Evolutionary conservation across 352 stramenopile genomes (phyloP).

Genomic region (Globisporangium irregulare): DNA sequence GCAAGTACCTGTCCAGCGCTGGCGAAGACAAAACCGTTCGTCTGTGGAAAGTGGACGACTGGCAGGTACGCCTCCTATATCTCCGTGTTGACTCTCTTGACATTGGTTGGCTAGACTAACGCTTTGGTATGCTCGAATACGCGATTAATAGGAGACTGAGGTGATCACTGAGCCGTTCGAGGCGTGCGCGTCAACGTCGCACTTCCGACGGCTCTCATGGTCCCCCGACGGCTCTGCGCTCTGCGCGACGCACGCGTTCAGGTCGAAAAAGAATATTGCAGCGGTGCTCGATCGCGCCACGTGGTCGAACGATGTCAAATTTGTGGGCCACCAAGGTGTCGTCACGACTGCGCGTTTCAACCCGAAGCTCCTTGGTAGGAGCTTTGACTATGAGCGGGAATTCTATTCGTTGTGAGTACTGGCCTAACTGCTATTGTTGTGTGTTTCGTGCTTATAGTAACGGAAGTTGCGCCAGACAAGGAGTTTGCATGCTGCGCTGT

Average conservation of each 20-base stretch:
- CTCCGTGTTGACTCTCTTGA: neutral
- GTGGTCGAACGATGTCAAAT: constrained; percentile 85
- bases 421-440: neutral
- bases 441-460: constrained; percentile 30
- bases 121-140: neutral
- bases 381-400: neutral
- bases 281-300: constrained; percentile 70
- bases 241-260: constrained; percentile 82
- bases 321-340: constrained; percentile 77
- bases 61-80: constrained; percentile 35
- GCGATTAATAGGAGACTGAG: constrained; percentile 30
- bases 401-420: neutral
- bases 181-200: constrained; percentile 68
- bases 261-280: constrained; percentile 85
- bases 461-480: constrained; percentile 54
- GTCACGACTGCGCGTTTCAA: constrained; percentile 85
- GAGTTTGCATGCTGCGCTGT: constrained; percentile 85
- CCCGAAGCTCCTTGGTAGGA: constrained; percentile 63
- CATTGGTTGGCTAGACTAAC: neutral
- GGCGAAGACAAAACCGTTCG: constrained; percentile 86
- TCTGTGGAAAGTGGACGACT: constrained; percentile 81
- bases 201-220: constrained; percentile 84
- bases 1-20: constrained; percentile 86
- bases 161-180: constrained; percentile 76
- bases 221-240: constrained; percentile 78